Evolutionary conservation across 331 rosid genomes (phyloP), one percentile per base, ranked within the genome.

Genomic region (Telfairia occidentalis): DNA sequence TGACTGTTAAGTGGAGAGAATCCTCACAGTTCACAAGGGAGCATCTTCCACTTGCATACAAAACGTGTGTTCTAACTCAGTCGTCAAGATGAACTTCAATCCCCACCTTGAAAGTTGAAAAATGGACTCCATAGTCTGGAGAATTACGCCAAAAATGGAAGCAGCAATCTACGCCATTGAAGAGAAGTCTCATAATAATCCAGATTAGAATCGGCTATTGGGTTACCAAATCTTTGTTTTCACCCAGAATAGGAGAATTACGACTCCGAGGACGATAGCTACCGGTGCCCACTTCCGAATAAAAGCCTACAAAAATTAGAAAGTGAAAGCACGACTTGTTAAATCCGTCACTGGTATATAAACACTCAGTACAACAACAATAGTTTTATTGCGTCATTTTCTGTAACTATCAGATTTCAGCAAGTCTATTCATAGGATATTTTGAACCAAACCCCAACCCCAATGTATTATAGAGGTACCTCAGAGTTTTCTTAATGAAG

Each of bases 251-350:
- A 95, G 96, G 40, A 95, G 84, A 83, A 92, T 87, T 80, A 95
- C 99, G 64, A 95, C 97, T 86, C 99, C 99, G 5, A 95, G 85
- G 57, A 95, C 99, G 75, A 95, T 90, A 58, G 97, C 96, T 79
- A 92, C 96, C 29, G 99, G 99, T 3, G 97, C 99, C 96, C 96
- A 89, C 89, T 95, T 95, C 63, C 91, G 89, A 79, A 95, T 92
- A 66, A 95, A 81, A 69, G 97, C 99, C 99, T 95, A 75, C 84
- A 89, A 54, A 61, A 40, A 76, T 19, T 65, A 37, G 49, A 55
- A 83, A 13, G 65, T 9, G 35, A 52, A 48, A 28, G 5, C 21
- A 26, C 32, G 12, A 52, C 30, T 50, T 19, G n/a, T n/a, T n/a
- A n/a, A n/a, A 34, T 64, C 28, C 35, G 40, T 35, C 6, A 15